phyloP scores from a whole-genome alignment of 2,329 filamentous ascomycete genomes.

The Alternaria solani region DNA sequence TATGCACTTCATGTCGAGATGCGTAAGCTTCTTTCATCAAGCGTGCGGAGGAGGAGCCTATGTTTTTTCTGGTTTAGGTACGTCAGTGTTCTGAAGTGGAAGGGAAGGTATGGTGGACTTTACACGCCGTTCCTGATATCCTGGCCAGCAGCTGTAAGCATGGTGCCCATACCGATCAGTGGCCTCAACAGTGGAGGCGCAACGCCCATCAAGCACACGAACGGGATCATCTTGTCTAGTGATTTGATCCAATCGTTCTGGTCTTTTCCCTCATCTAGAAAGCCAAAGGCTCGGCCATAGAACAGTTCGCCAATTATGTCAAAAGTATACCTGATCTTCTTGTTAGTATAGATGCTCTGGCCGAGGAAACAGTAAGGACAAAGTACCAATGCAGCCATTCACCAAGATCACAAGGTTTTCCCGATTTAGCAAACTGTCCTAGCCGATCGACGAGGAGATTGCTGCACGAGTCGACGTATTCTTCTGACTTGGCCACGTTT shows the following conservation, averaged over 20 bases:
- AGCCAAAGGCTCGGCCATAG: constrained; percentile 27
- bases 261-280: constrained; percentile 27
- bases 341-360: not conserved
- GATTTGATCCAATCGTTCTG: constrained; percentile 29
- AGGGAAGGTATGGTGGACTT: not conserved
- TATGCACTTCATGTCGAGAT: constrained; percentile 6
- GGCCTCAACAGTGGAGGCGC: constrained; percentile 17
- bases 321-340: constrained; percentile 27
- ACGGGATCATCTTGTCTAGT: constrained; percentile 48
- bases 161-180: constrained; percentile 2
- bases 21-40: constrained; percentile 9
- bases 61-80: constrained; percentile 27
- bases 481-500: not conserved
- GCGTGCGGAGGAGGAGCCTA: not conserved
- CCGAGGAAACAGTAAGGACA: not conserved
- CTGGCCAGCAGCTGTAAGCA: not conserved
- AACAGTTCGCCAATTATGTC: constrained; percentile 28
- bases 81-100: not conserved
- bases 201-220: constrained; percentile 18
- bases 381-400: not conserved
- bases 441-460: not conserved
- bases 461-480: not conserved
- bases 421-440: not conserved
- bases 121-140: not conserved
- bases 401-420: not conserved